A percentile compares a stretch with the other conserved stretches of the same genome.
Evolutionary conservation across 371 early-diverging fungal genomes (phyloP).

Genomic region (Lichtheimia ornata): DNA sequence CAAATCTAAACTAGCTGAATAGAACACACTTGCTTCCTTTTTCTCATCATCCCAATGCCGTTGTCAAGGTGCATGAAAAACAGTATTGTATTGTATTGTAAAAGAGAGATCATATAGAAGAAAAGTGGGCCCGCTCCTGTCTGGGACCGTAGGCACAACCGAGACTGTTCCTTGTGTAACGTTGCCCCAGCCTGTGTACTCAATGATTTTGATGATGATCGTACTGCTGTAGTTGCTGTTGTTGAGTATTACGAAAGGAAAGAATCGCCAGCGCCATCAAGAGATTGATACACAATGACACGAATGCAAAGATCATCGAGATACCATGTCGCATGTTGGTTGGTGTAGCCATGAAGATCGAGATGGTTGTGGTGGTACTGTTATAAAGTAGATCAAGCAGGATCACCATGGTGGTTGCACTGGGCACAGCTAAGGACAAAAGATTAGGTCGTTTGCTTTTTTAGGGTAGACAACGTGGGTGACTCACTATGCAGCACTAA

Average conservation of each 20-base stretch:
- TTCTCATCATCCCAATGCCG: too few relatives aligned
- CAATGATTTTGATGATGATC: background rate
- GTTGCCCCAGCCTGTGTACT: background rate
- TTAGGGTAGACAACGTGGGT: constrained; percentile 5
- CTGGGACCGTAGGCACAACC: too few relatives aligned
- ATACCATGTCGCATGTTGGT: constrained; percentile 15
- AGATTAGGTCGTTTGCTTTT: background rate
- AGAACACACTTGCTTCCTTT: too few relatives aligned
- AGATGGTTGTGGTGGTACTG: constrained; percentile 12
- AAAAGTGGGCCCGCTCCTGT: background rate
- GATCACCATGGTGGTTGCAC: constrained; percentile 22
- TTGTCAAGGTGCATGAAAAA: background rate
- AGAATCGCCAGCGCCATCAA: constrained; percentile 22
- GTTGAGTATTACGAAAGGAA: background rate
- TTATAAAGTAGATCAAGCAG: constrained; percentile 24
- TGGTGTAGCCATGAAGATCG: too few relatives aligned
- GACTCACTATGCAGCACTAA: constrained; percentile 31
- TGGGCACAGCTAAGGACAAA: constrained; percentile 26
- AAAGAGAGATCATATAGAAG: background rate
- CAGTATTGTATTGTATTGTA: background rate
- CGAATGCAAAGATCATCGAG: constrained; percentile 22
- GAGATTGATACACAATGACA: constrained; percentile 26
- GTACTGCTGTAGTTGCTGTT: background rate
- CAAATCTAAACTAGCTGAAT: background rate
- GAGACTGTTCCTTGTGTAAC: background rate